These are phyloP conservation scores for Rhododendron mucronatum DNA, from an alignment of 148 eudicot genomes.

Conservation along the genomic window DNA sequence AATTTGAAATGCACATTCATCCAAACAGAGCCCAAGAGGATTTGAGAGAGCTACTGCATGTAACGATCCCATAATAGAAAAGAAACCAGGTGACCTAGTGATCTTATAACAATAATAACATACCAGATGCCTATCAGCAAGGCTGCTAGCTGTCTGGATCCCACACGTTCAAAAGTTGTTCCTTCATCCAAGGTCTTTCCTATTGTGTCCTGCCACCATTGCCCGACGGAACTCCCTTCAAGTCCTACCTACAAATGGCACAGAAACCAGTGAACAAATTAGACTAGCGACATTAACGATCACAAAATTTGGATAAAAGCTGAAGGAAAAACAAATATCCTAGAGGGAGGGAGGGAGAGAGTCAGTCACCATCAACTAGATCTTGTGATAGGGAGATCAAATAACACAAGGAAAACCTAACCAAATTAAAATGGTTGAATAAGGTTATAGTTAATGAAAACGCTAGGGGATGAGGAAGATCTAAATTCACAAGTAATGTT, in stretches of 20 bases:
- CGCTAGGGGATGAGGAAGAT: background rate
- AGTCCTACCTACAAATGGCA: slow-evolving; percentile 81
- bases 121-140: slow-evolving; percentile 96
- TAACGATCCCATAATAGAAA: background rate
- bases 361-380: background rate
- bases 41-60: background rate
- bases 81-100: slow-evolving; percentile 3
- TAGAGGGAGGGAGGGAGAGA: background rate
- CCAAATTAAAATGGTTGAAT: background rate
- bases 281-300: background rate
- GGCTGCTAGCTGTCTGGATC: slow-evolving; percentile 90
- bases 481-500: background rate
- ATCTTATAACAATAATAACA: slow-evolving; percentile 1
- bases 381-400: background rate
- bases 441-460: background rate
- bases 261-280: slow-evolving; percentile 18
- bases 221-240: slow-evolving; percentile 97
- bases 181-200: slow-evolving; percentile 94
- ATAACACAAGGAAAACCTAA: background rate
- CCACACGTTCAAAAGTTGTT: slow-evolving; percentile 83
- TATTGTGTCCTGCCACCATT: slow-evolving; percentile 92
- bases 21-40: background rate
- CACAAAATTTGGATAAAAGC: background rate
- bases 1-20: background rate
- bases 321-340: background rate